These are phyloP conservation scores for Fusarium clavum DNA, from an alignment of 2,329 filamentous ascomycete species.

Conservation along the genomic window DNA sequence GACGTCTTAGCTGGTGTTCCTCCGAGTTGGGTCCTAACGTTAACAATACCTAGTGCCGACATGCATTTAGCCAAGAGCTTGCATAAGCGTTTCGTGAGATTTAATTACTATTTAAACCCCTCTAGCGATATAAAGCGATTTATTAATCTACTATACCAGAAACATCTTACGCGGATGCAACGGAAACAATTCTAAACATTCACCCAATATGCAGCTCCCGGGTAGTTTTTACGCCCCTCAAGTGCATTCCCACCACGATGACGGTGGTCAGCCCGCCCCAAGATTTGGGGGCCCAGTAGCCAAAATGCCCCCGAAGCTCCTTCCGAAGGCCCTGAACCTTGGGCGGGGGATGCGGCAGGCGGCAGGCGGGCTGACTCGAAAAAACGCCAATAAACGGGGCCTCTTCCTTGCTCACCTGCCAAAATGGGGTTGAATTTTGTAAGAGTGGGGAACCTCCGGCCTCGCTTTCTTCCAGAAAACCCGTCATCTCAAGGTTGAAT, in stretches of 20 bases:
- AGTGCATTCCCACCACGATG: background rate
- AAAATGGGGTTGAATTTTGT: conserved; percentile 31
- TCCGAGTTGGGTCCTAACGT: background rate
- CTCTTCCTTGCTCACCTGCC: conserved; percentile 33
- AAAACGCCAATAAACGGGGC: conserved; percentile 9
- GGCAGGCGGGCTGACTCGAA: conserved; percentile 6
- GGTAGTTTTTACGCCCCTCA: conserved; percentile 7
- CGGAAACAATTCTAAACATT: conserved; percentile 13
- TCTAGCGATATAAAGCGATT: background rate
- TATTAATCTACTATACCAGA: background rate
- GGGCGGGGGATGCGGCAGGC: conserved; percentile 1
- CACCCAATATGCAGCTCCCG: conserved; percentile 16
- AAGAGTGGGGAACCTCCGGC: conserved; percentile 25
- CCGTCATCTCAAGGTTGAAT: conserved; percentile 36
- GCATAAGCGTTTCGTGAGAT: background rate
- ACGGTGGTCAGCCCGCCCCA: conserved; percentile 21
- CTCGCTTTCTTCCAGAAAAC: conserved; percentile 46
- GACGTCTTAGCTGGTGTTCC: background rate
- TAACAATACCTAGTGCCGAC: background rate
- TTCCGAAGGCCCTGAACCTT: conserved; percentile 5
- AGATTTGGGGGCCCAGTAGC: conserved; percentile 1
- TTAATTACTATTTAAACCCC: background rate
- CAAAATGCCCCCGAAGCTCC: conserved; percentile 5
- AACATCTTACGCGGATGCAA: conserved; percentile 12
- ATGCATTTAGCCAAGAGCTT: background rate